Base-by-base conservation (phyloP, 352 stramenopile genomes). In the Globisporangium paroecandrum region DNA sequence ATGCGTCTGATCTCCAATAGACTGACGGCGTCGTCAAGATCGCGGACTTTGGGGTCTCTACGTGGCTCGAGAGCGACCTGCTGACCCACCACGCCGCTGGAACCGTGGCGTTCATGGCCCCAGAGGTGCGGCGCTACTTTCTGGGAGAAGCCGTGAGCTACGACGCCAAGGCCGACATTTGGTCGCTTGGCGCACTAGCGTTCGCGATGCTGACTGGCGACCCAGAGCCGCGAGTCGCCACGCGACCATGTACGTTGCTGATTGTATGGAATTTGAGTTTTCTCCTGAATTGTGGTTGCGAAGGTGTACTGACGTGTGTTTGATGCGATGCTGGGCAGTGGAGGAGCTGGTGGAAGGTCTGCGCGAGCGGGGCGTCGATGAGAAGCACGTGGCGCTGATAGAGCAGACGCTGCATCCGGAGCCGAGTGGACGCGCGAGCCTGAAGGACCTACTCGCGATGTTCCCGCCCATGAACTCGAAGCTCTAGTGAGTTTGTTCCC, bases 41-140 rank as follows among this genome's bases (percentile, higher is more conserved):
- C 13, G 85, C 87, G 0, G 87, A 94, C 58, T 94, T 94, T 66
- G 87, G 85, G n/a, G 87, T 94, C 18, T 94, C 87, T 1, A 94
- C 83, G 3, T 87, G 82, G 38, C 72, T 94, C 24, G 82, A 91
- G 56, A 93, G 79, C 67, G 72, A 89, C 25, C 62, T 92, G 57
- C 64, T 91, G 51, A 94, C 85, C 0, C 82, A 90, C 54, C 85
- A 93, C 43, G 83, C 83, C 20, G 87, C 87, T 7, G 87, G 83
- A 1, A 94, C 87, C 13, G 73, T 94, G 53, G 81, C 82, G 47
- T 94, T 89, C 65, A 94, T 93, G 87, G 87, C 87, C 3, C 87
- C 87, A 1, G 85, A 94, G 66, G 83, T 94, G 66, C 75, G 85
- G 12, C 74, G 78, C 3, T 94, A 88, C 68, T 90, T 94, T 60